A percentile compares a stretch with the other conserved stretches of the same genome.
Conservation (phyloP, 495 filamentous ascomycete genomes). For the Cairneyella variabilis region DNA sequence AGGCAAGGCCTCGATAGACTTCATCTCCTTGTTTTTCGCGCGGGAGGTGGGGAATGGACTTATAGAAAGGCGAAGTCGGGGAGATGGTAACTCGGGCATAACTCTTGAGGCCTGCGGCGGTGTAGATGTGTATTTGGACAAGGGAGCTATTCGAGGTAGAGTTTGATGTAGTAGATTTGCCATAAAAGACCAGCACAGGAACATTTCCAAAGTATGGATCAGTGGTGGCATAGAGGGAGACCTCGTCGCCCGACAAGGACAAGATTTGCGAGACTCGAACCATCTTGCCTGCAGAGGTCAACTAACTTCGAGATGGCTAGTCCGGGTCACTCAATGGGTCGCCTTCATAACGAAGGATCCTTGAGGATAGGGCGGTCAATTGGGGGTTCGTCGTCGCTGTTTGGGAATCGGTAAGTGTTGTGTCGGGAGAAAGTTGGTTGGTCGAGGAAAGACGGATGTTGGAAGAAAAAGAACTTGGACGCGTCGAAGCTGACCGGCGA, state of each 20-base stretch:
- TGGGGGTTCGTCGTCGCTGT: neutral
- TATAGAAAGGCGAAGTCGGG: conserved; percentile 91
- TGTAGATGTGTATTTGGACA: conserved; percentile 89
- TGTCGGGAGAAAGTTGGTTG: too few species aligned
- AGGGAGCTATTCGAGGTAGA: conserved; percentile 82
- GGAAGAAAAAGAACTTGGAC: too few species aligned
- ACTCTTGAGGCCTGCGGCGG: conserved; percentile 78
- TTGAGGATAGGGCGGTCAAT: conserved; percentile 2
- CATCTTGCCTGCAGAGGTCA: conserved; percentile 41
- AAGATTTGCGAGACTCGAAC: conserved; percentile 62
- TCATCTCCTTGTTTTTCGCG: conserved; percentile 92
- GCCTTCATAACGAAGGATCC: conserved; percentile 17
- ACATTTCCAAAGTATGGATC: conserved; percentile 72
- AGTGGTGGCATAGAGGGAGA: conserved; percentile 76
- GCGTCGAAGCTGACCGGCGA: too few species aligned
- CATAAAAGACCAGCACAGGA: conserved; percentile 79
- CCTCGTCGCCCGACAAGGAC: conserved; percentile 67
- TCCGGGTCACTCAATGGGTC: conserved; percentile 27
- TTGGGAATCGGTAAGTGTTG: neutral
- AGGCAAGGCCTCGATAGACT: conserved; percentile 81
- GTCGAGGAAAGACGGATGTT: too few species aligned
- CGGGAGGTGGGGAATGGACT: conserved; percentile 86
- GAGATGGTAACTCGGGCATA: conserved; percentile 89
- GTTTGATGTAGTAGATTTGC: conserved; percentile 76
- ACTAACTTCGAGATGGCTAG: conserved; percentile 5